These are phyloP conservation scores for Erythrophleum fordii DNA, from an alignment of 306 rosid species.

Conservation along the genomic window DNA sequence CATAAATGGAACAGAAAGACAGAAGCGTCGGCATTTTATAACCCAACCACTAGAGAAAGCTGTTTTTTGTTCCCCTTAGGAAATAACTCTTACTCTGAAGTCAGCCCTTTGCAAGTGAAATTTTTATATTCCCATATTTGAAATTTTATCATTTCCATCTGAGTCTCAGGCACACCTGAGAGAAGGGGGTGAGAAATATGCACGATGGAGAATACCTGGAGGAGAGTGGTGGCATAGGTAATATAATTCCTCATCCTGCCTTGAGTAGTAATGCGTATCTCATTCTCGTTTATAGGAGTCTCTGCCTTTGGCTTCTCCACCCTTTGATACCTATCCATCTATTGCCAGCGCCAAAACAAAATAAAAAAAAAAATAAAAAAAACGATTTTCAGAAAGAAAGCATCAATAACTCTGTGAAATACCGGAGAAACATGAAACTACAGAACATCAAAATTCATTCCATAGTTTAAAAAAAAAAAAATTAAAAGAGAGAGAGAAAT, in stretches of 20 bases:
- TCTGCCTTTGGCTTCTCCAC: slow-evolving; percentile 83
- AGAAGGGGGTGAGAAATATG: background rate
- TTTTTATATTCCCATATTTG: background rate
- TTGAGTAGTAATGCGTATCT: slow-evolving; percentile 87
- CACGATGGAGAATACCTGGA: slow-evolving; percentile 52
- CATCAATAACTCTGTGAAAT: background rate
- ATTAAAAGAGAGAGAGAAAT: background rate
- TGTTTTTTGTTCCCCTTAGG: background rate
- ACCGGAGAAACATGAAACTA: background rate
- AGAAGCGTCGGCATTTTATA: background rate
- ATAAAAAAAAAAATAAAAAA: background rate
- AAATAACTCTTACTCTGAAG: background rate
- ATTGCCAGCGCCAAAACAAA: background rate
- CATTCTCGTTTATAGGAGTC: slow-evolving; percentile 77
- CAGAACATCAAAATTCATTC: background rate
- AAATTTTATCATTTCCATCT: background rate
- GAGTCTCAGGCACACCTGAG: background rate
- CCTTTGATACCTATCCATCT: slow-evolving; percentile 93
- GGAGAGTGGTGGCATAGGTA: slow-evolving; percentile 89
- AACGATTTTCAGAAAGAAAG: background rate
- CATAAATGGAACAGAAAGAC: background rate
- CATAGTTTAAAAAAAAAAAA: no score
- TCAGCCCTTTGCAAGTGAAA: background rate
- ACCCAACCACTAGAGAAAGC: background rate
- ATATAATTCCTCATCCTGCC: slow-evolving; percentile 89